Percentiles rank a stretch among this genome's conserved stretches.
These are phyloP conservation scores for Flaveria bidentis DNA, from an alignment of 129 eudicot genomes.

Conservation along the genomic window DNA sequence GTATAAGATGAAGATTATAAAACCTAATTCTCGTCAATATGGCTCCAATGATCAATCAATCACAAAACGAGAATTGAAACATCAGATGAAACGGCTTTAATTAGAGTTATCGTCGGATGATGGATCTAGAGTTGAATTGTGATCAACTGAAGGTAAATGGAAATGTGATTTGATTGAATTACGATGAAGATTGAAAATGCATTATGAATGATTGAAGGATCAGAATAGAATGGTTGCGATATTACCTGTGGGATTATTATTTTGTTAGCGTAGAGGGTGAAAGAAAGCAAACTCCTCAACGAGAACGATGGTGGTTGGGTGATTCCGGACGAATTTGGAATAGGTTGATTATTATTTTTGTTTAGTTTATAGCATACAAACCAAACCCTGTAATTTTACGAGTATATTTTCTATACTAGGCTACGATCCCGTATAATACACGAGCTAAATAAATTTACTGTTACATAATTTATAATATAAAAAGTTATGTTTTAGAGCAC, in stretches of 20 bases:
- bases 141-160: neutral
- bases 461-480: too few species aligned
- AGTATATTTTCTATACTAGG: too few species aligned
- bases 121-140: slow-evolving; percentile 2
- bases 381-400: too few species aligned
- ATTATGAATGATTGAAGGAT: slow-evolving; percentile 8
- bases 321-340: neutral
- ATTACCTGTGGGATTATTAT: slow-evolving; percentile 28
- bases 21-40: slow-evolving; percentile 8
- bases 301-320: slow-evolving; percentile 18
- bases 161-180: neutral
- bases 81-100: slow-evolving; percentile 6
- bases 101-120: slow-evolving; percentile 1
- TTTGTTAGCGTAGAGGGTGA: slow-evolving; percentile 15
- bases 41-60: neutral
- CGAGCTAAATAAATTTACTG: too few species aligned
- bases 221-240: slow-evolving; percentile 19
- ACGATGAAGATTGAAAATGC: slow-evolving; percentile 12
- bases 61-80: neutral
- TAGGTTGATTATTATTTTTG: too few species aligned
- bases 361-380: too few species aligned
- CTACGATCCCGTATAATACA: too few species aligned
- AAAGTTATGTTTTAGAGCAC: too few species aligned
- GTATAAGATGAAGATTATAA: slow-evolving; percentile 8
- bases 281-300: slow-evolving; percentile 21